Conservation (phyloP, 257 asterid genomes). For the Linaria vulgaris region DNA sequence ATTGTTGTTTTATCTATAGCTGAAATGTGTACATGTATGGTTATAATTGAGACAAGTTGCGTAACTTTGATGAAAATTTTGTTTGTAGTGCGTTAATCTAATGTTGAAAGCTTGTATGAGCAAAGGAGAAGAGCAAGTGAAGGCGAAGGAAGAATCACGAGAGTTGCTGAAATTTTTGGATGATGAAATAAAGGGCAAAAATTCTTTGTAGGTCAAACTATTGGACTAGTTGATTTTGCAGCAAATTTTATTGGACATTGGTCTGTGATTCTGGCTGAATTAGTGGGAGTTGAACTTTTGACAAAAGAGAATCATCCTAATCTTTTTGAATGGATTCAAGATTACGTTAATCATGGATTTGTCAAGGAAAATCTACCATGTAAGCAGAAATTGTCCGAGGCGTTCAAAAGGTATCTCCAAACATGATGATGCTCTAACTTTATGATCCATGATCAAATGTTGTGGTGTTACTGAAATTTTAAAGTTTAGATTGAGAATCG, state of each 20-base stretch:
- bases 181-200: conserved; percentile 34
- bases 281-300: conserved; percentile 28
- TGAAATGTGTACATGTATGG: too few species aligned
- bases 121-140: conserved; percentile 21
- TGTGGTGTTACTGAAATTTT: too few species aligned
- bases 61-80: too few species aligned
- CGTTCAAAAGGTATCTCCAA: too few species aligned
- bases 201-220: conserved; percentile 39
- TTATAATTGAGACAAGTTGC: too few species aligned
- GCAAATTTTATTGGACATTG: conserved; percentile 32
- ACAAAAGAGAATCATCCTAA: conserved; percentile 14
- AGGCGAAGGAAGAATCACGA: conserved; percentile 33
- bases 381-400: background rate
- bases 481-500: too few species aligned
- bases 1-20: too few species aligned
- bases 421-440: too few species aligned
- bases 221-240: conserved; percentile 37
- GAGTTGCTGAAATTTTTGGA: conserved; percentile 28
- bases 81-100: too few species aligned
- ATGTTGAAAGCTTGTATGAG: too few species aligned
- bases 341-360: background rate
- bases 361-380: background rate
- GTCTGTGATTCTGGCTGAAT: conserved; percentile 28
- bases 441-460: too few species aligned
- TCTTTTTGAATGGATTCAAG: background rate